phyloP scores from a whole-genome alignment of 108 stramenopile genomes.

The Skeletonema grethae region DNA sequence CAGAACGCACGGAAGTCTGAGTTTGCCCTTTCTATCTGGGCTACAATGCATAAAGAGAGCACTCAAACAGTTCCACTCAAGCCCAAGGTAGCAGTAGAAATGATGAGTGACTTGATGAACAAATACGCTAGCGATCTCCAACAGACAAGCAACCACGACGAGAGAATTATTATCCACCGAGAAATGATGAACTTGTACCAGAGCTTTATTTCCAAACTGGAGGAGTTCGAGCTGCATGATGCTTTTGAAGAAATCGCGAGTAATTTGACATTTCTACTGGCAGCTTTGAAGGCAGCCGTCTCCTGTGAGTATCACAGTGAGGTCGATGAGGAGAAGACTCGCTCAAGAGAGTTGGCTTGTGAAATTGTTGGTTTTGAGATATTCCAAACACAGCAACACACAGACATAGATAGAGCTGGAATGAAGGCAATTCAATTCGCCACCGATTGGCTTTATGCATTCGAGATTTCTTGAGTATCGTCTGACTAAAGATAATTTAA shows the following conservation, averaged over 20 bases:
- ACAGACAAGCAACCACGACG: conserved; percentile 30
- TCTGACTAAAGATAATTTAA: neutral
- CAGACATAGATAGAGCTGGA: conserved; percentile 2
- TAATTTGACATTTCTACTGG: conserved; percentile 43
- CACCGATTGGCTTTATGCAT: conserved; percentile 2
- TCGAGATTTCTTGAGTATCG: neutral
- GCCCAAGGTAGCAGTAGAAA: conserved; percentile 24
- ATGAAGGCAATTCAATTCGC: conserved; percentile 10
- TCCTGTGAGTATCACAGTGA: conserved; percentile 31
- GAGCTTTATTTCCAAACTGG: conserved; percentile 31
- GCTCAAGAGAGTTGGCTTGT: conserved; percentile 27
- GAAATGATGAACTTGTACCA: conserved; percentile 52
- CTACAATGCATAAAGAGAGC: conserved; percentile 40
- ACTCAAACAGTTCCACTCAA: conserved; percentile 12
- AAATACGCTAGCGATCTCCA: conserved; percentile 23
- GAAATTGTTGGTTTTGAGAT: conserved; percentile 10
- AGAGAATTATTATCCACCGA: conserved; percentile 21
- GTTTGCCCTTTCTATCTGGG: conserved; percentile 63
- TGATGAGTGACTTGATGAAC: conserved; percentile 28
- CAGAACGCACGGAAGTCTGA: conserved; percentile 57
- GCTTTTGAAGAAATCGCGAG: conserved; percentile 38
- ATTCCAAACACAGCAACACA: neutral
- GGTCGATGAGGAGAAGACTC: conserved; percentile 4
- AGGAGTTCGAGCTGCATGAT: conserved; percentile 46
- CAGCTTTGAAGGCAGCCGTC: conserved; percentile 51